These are phyloP conservation scores for Diaporthe citri DNA, from an alignment of 2,329 filamentous ascomycete genomes.

Conservation along the genomic window DNA sequence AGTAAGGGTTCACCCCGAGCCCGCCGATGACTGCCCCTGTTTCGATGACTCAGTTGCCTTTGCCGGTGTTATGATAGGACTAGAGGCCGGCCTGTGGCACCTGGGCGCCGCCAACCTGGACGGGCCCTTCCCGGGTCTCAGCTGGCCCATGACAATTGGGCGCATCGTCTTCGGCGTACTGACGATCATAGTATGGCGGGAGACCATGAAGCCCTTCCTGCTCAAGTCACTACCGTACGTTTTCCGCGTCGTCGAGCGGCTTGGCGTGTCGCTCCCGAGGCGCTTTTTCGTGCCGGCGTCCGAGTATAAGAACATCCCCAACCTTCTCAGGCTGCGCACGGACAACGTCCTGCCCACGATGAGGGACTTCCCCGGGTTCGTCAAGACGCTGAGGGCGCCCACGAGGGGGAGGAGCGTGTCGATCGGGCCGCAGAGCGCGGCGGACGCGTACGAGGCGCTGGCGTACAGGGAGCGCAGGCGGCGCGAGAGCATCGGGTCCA, in stretches of 20 bases:
- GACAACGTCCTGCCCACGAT: conserved; percentile 93
- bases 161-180: conserved; percentile 85
- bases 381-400: conserved; percentile 85
- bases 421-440: conserved; percentile 93
- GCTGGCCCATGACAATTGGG: conserved; percentile 71
- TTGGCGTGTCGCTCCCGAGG: conserved; percentile 84
- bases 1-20: conserved; percentile 92
- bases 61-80: conserved; percentile 87
- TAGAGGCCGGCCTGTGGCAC: conserved; percentile 87
- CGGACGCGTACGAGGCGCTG: conserved; percentile 94
- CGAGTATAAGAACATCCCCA: conserved; percentile 87
- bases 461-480: conserved; percentile 82
- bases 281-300: conserved; percentile 93
- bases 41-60: conserved; percentile 97
- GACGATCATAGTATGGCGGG: conserved; percentile 90
- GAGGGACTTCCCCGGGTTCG: conserved; percentile 85
- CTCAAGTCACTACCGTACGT: conserved; percentile 84
- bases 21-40: conserved; percentile 95
- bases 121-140: conserved; percentile 64
- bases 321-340: conserved; percentile 73
- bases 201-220: conserved; percentile 86
- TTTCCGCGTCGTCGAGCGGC: conserved; percentile 86
- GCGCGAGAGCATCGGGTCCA: conserved; percentile 67
- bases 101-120: conserved; percentile 69
- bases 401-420: conserved; percentile 84